Evolutionary conservation across 345 rosid genomes (phyloP).

Genomic region (Pelargonium nanum): DNA sequence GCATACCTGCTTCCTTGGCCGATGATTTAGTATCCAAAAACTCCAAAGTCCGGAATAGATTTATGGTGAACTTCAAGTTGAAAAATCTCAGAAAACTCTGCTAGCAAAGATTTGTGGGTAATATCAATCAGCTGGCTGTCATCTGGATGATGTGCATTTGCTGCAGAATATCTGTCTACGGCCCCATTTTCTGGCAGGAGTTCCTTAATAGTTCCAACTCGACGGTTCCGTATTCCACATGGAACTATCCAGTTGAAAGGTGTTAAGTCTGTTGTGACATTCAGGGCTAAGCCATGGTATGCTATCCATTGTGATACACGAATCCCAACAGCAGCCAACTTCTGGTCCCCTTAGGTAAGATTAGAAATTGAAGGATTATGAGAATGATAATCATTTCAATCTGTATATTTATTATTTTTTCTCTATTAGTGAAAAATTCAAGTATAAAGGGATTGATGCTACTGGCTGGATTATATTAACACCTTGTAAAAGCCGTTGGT

Average conservation of each 20-base stretch:
- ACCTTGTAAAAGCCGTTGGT: too few relatives aligned
- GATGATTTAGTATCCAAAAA: neutral
- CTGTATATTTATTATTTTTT: too few relatives aligned
- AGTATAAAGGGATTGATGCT: too few relatives aligned
- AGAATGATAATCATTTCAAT: neutral
- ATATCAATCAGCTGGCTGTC: constrained; percentile 35
- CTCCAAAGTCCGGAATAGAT: constrained; percentile 7
- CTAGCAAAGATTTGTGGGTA: constrained; percentile 39
- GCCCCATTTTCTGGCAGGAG: constrained; percentile 23
- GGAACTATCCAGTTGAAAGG: constrained; percentile 66
- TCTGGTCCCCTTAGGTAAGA: constrained; percentile 42
- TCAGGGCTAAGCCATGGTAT: constrained; percentile 73
- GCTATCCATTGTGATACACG: constrained; percentile 65
- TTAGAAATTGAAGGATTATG: constrained; percentile 7
- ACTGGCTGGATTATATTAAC: too few relatives aligned
- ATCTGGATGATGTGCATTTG: neutral
- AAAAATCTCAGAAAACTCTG: constrained; percentile 61
- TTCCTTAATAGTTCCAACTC: constrained; percentile 53
- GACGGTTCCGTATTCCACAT: constrained; percentile 59
- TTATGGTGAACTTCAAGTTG: constrained; percentile 35
- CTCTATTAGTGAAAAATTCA: too few relatives aligned
- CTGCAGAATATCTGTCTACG: neutral
- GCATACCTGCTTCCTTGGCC: too few relatives aligned
- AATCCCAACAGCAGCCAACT: constrained; percentile 75
- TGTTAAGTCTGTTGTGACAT: constrained; percentile 65